These are phyloP conservation scores for Liquidambar formosana DNA, from an alignment of 164 flowering plant genomes.

Conservation along the genomic window DNA sequence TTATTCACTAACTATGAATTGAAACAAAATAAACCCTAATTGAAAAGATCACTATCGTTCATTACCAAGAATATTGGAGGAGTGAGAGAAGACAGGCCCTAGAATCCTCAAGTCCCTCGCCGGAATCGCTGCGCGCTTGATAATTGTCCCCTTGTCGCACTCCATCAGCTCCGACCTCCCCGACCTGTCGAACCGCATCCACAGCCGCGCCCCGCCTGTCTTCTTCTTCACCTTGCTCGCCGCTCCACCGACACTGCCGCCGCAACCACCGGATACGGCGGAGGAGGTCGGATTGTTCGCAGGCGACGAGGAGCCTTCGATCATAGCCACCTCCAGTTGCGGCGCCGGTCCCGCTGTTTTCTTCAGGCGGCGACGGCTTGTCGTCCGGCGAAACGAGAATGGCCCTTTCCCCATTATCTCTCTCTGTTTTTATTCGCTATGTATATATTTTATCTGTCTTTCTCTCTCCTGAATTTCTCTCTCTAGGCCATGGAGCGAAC, in stretches of 20 bases:
- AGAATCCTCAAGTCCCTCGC: slow-evolving; percentile 92
- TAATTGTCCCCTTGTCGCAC: slow-evolving; percentile 74
- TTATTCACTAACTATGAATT: neutral
- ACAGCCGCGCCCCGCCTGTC: slow-evolving; percentile 67
- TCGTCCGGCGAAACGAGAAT: slow-evolving; percentile 26
- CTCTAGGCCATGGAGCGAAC: neutral
- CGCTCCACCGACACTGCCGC: slow-evolving; percentile 2
- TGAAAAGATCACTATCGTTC: neutral
- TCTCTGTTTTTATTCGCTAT: neutral
- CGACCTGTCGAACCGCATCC: slow-evolving; percentile 78
- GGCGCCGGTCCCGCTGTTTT: slow-evolving; percentile 6
- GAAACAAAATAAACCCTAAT: neutral
- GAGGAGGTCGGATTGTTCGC: neutral
- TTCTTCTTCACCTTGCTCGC: slow-evolving; percentile 71
- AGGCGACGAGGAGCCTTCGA: neutral
- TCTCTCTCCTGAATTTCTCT: neutral
- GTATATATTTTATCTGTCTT: neutral
- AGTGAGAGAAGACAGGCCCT: slow-evolving; percentile 96
- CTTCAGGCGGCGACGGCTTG: slow-evolving; percentile 20
- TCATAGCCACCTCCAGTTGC: neutral
- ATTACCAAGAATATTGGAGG: slow-evolving; percentile 89
- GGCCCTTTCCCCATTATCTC: slow-evolving; percentile 31
- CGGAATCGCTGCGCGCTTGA: slow-evolving; percentile 70
- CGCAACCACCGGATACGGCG: neutral
- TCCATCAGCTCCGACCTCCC: slow-evolving; percentile 80